These are phyloP conservation scores for Barnettozyma siamensis DNA, from an alignment of 805 yeast genomes.

Conservation along the genomic window DNA sequence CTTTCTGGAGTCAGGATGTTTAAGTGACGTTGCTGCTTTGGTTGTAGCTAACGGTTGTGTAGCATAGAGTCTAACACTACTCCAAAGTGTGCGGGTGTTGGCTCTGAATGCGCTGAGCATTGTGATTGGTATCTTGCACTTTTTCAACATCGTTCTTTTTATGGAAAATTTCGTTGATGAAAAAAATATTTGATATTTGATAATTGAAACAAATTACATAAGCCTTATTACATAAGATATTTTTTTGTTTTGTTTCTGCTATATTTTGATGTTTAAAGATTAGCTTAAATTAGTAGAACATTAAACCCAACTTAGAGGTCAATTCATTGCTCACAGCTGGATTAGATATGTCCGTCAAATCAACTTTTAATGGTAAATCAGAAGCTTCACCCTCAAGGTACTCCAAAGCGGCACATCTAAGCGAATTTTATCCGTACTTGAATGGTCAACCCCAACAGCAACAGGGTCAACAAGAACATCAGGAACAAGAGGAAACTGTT, in stretches of 20 bases:
- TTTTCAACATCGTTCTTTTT: background rate
- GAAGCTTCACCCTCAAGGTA: constrained; percentile 22
- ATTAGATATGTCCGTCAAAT: background rate
- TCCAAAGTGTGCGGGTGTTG: constrained; percentile 2
- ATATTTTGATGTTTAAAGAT: too few species aligned
- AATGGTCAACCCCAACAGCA: constrained; percentile 22
- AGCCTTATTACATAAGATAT: background rate
- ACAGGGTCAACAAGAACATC: constrained; percentile 4
- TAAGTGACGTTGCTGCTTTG: constrained; percentile 30
- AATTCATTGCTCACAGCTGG: too few species aligned
- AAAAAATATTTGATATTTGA: constrained; percentile 11
- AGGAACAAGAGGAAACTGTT: background rate
- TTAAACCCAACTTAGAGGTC: too few species aligned
- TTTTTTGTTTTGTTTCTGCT: background rate
- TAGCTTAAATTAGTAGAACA: too few species aligned
- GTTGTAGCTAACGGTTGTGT: constrained; percentile 6
- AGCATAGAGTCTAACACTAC: constrained; percentile 16
- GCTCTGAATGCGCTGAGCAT: constrained; percentile 7
- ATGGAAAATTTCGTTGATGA: background rate
- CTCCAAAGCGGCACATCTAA: constrained; percentile 22
- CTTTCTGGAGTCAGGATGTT: constrained; percentile 69
- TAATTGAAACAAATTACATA: background rate
- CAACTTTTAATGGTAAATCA: constrained; percentile 12
- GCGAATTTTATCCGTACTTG: constrained; percentile 25
- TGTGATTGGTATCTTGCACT: too few species aligned